phyloP scores from a whole-genome alignment of 1,284 basidiomycete genomes.

The Agaricales sp. region DNA sequence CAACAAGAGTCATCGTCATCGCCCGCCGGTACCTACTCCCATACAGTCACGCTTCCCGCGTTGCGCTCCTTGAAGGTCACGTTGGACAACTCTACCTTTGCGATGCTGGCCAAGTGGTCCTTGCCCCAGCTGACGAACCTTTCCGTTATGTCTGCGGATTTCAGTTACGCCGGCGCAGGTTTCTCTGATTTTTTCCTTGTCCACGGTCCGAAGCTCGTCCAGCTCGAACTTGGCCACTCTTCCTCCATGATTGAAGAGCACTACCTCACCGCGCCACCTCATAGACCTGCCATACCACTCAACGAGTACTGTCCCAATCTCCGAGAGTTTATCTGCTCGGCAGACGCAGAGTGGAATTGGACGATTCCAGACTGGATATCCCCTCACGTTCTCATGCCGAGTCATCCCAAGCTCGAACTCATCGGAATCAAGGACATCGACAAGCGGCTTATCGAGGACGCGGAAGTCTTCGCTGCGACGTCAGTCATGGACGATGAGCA shows the following conservation, averaged over 20 bases:
- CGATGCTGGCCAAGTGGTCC: slow-evolving; percentile 43
- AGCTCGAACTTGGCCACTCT: slow-evolving; percentile 64
- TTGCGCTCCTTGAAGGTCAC: slow-evolving; percentile 58
- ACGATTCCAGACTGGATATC: slow-evolving; percentile 67
- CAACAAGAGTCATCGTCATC: slow-evolving; percentile 12
- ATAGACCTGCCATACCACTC: slow-evolving; percentile 28
- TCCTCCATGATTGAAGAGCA: slow-evolving; percentile 54
- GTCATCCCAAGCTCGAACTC: slow-evolving; percentile 48
- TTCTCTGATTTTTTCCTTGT: slow-evolving; percentile 55
- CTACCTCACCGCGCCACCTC: slow-evolving; percentile 22
- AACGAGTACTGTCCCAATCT: slow-evolving; percentile 57
- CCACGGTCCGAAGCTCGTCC: slow-evolving; percentile 48
- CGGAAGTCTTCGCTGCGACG: slow-evolving; percentile 19
- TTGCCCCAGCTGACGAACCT: slow-evolving; percentile 44
- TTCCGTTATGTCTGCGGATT: slow-evolving; percentile 58
- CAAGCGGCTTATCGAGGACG: slow-evolving; percentile 38
- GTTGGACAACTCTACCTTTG: slow-evolving; percentile 59
- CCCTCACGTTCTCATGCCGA: slow-evolving; percentile 59
- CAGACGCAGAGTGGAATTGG: slow-evolving; percentile 74
- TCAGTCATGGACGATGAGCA: slow-evolving; percentile 25
- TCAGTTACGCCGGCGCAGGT: slow-evolving; percentile 49
- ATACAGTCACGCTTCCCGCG: slow-evolving; percentile 32
- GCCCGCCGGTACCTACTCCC: slow-evolving; percentile 13
- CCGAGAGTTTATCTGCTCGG: slow-evolving; percentile 57
- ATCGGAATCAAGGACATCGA: slow-evolving; percentile 67